phyloP scores from a whole-genome alignment of 805 yeast genomes.

The Lachancea mirantina region DNA sequence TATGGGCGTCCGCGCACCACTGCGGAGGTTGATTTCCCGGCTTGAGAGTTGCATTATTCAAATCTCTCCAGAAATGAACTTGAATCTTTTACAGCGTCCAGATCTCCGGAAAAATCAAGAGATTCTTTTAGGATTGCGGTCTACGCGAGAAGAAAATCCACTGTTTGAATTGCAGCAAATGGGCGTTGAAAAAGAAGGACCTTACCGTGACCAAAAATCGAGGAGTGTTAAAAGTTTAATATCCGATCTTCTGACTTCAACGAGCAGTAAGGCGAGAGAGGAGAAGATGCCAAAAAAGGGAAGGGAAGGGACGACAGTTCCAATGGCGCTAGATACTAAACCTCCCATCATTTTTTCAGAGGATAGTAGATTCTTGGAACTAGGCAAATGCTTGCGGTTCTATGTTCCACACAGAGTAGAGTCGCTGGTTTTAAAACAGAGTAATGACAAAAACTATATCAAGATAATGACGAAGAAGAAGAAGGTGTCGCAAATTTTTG shows the following conservation, averaged over 20 bases:
- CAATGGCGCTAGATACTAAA: no score
- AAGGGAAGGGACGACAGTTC: conserved; percentile 9
- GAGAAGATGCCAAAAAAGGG: conserved; percentile 1
- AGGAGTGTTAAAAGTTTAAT: conserved; percentile 5
- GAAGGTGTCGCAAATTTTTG: conserved; percentile 53
- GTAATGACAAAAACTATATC: conserved; percentile 53
- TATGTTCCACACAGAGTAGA: conserved; percentile 20
- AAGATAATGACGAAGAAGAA: conserved; percentile 45
- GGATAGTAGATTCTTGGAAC: conserved; percentile 76
- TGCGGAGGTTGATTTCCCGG: conserved; percentile 50
- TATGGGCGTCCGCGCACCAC: conserved; percentile 58
- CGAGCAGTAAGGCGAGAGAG: conserved; percentile 5
- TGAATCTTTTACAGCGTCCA: conserved; percentile 30
- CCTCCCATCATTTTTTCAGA: conserved; percentile 57
- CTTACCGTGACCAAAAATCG: neutral
- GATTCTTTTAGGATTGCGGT: neutral
- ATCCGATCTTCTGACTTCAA: conserved; percentile 1
- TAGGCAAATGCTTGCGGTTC: conserved; percentile 52
- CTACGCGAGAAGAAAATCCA: no score
- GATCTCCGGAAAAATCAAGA: conserved; percentile 8
- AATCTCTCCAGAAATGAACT: conserved; percentile 39
- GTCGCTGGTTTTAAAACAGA: conserved; percentile 28
- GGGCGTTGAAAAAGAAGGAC: no score
- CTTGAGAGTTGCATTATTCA: conserved; percentile 48
- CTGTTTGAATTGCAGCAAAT: no score